These are phyloP conservation scores for Kodamaea sp. DNA, from an alignment of 1,139 yeast genomes.

Conservation along the genomic window DNA sequence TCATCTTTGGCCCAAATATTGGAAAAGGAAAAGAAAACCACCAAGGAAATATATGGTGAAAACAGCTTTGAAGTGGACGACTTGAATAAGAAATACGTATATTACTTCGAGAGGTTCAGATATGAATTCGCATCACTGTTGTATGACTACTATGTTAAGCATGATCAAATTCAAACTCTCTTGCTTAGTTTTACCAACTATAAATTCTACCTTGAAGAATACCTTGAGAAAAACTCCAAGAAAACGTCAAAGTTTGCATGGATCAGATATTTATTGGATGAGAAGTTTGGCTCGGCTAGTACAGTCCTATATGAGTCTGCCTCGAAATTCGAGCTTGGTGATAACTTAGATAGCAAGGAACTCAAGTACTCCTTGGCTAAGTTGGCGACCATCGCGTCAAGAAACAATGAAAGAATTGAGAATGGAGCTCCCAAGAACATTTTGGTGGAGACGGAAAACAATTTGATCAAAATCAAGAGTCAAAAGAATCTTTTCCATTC, in stretches of 20 bases:
- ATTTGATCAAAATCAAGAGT: slow-evolving; percentile 47
- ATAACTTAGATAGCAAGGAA: slow-evolving; percentile 49
- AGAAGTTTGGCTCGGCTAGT: slow-evolving; percentile 53
- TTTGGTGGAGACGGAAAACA: slow-evolving; percentile 47
- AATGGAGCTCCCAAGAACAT: slow-evolving; percentile 10
- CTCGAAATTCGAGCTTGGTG: slow-evolving; percentile 30
- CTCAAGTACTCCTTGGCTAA: slow-evolving; percentile 74
- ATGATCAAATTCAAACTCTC: slow-evolving; percentile 55
- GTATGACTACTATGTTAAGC: slow-evolving; percentile 58
- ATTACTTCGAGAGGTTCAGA: slow-evolving; percentile 62
- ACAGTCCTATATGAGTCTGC: slow-evolving; percentile 45
- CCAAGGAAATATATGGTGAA: slow-evolving; percentile 27
- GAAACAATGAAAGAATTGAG: slow-evolving; percentile 2
- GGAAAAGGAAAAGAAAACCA: slow-evolving; percentile 50
- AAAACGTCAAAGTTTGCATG: slow-evolving; percentile 66
- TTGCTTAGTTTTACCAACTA: slow-evolving; percentile 60
- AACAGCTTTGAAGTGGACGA: slow-evolving; percentile 16
- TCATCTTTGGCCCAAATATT: slow-evolving; percentile 65
- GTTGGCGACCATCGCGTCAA: slow-evolving; percentile 45
- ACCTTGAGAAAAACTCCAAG: slow-evolving; percentile 48
- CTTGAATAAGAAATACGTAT: slow-evolving; percentile 39
- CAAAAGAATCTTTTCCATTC: slow-evolving; percentile 44
- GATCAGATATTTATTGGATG: slow-evolving; percentile 64
- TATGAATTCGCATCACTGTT: slow-evolving; percentile 69
- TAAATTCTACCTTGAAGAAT: slow-evolving; percentile 50